phyloP scores from a whole-genome alignment of 2,329 filamentous ascomycete species.

The Myrmaecium sp. region DNA sequence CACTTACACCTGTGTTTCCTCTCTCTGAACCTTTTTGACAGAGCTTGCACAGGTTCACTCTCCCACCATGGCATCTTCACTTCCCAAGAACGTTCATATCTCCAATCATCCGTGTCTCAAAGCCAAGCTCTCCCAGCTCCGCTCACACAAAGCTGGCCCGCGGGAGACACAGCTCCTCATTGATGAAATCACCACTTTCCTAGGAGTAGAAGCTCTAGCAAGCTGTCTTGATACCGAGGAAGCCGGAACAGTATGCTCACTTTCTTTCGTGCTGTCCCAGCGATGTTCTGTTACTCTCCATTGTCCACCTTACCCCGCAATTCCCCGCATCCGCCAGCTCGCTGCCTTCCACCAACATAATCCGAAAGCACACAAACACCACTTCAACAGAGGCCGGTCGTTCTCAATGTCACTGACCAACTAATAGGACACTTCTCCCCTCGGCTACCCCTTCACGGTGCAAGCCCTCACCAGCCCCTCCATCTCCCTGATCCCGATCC shows the following conservation, averaged over 20 bases:
- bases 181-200: slow-evolving; percentile 69
- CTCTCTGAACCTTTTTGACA: no score
- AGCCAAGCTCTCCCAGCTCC: slow-evolving; percentile 79
- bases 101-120: slow-evolving; percentile 72
- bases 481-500: slow-evolving; percentile 75
- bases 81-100: slow-evolving; percentile 48
- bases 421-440: slow-evolving; percentile 53
- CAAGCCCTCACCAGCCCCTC: slow-evolving; percentile 44
- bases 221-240: slow-evolving; percentile 39
- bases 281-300: not conserved
- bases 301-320: not conserved
- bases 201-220: slow-evolving; percentile 67
- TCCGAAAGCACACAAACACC: not conserved
- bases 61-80: slow-evolving; percentile 14
- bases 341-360: not conserved
- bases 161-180: slow-evolving; percentile 67
- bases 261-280: slow-evolving; percentile 1
- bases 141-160: slow-evolving; percentile 51
- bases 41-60: not conserved
- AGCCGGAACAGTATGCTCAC: slow-evolving; percentile 44
- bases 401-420: slow-evolving; percentile 2
- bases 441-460: slow-evolving; percentile 59
- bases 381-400: slow-evolving; percentile 1
- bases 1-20: no score
- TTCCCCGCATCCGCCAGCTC: slow-evolving; percentile 1